Base-by-base conservation (phyloP, 805 yeast genomes). In the Kodamaea nitidulidarum region DNA sequence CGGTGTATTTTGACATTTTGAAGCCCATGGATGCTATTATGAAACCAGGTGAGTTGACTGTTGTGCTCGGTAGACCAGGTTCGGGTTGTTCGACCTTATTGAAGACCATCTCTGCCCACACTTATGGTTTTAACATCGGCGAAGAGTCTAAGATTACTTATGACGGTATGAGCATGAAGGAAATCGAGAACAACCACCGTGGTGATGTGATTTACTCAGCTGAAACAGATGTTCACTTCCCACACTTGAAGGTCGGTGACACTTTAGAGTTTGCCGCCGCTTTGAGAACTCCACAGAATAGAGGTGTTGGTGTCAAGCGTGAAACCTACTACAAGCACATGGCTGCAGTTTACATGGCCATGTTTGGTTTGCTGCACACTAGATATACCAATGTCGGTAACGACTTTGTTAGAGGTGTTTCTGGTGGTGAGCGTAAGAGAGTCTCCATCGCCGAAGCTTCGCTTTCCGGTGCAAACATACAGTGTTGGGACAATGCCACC, bases 351-450 rank as follows among this genome's bases (percentile, higher is more conserved):
- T 44, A 42, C 39, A 49, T 50, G 54, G 44, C 45, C 39, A 53
- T 49, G 15, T 52, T 76, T 51, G 87, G 85, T 43, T 64, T 81
- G 29, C 61, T 71, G 7, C 85, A 78, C 55, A 76, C 85, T 4
- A 66, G 67, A 44, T 63, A 75, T 54, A 77, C 84, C 12, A 74
- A 73, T 46, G 84, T 78, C 25, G 84, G 84, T 43, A 71, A 71
- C 52, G 83, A 78, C 44, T 66, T 73, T 29, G 71, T 81, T 21
- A 72, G 86, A 56, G 85, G 88, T 65, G 85, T 82, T 29, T 80
- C 91, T 37, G 91, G 95, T 53, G 93, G 95, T 70, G 93, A 85
- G 63, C 69, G 95, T 48, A 84, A 84, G 61, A 76, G 95, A 66
- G 91, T 85, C 2, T 81, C 91, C 8, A 80, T 85, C 51, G 87